Conservation (phyloP, 495 filamentous ascomycete genomes). For the Neurospora sp. region DNA sequence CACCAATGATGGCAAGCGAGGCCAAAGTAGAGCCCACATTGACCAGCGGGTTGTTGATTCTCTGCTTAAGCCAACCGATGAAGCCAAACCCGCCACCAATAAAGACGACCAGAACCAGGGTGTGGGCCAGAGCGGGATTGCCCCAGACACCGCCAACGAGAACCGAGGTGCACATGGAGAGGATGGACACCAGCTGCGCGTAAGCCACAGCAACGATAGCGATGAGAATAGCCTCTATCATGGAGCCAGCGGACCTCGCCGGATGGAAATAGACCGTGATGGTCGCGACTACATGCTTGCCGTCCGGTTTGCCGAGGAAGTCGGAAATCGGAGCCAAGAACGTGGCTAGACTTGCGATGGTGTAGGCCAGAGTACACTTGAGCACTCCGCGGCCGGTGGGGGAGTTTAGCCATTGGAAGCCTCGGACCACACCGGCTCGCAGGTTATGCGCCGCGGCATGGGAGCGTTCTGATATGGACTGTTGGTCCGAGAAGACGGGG, state of each 20-base stretch:
- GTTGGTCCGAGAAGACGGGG: conserved; percentile 6
- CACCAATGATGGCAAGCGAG: conserved; percentile 82
- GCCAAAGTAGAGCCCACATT: conserved; percentile 85
- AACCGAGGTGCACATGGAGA: conserved; percentile 78
- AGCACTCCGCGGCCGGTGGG: conserved; percentile 62
- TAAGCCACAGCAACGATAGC: conserved; percentile 75
- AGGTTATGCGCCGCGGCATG: conserved; percentile 20
- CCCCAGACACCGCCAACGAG: conserved; percentile 58
- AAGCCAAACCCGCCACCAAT: conserved; percentile 83
- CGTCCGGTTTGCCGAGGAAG: conserved; percentile 75
- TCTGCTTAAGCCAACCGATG: conserved; percentile 89
- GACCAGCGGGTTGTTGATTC: conserved; percentile 72
- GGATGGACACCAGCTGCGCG: conserved; percentile 66
- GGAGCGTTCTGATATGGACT: conserved; percentile 17
- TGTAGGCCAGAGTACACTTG: conserved; percentile 90
- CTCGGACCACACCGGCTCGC: conserved; percentile 7
- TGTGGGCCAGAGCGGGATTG: conserved; percentile 63
- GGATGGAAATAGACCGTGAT: conserved; percentile 95
- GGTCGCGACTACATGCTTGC: conserved; percentile 92
- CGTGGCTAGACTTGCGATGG: conserved; percentile 79
- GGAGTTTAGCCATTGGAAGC: conserved; percentile 36
- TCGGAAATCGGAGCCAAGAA: conserved; percentile 65
- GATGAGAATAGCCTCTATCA: conserved; percentile 81
- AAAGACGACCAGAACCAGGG: conserved; percentile 74
- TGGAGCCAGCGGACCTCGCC: conserved; percentile 79